Evolutionary conservation across 1,284 basidiomycete species (phyloP).

Genomic region (Inonotus hispidus): DNA sequence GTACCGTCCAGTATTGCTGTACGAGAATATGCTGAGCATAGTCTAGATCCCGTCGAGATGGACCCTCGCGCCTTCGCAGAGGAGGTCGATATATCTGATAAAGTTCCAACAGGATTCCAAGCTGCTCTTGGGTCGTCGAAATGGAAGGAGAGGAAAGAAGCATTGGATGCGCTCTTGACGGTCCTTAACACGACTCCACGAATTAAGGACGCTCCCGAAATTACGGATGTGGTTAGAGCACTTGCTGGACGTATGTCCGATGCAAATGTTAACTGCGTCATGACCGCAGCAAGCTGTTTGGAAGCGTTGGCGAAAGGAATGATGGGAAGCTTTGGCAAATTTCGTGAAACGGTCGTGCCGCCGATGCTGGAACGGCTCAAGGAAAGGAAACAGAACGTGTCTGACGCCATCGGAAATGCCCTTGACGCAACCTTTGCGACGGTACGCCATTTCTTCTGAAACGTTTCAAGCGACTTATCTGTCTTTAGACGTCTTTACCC

Average conservation of each 20-base stretch:
- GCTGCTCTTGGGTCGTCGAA: slow-evolving; percentile 81
- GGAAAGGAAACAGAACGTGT: slow-evolving; percentile 88
- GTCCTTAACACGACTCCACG: slow-evolving; percentile 70
- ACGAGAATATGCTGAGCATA: background rate
- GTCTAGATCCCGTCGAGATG: slow-evolving; percentile 43
- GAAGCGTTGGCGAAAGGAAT: slow-evolving; percentile 86
- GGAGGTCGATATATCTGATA: slow-evolving; percentile 72
- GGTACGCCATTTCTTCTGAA: slow-evolving; percentile 40
- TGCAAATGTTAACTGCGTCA: slow-evolving; percentile 95
- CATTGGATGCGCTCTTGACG: slow-evolving; percentile 77
- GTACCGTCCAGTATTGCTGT: slow-evolving; percentile 19
- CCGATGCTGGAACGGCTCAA: slow-evolving; percentile 89
- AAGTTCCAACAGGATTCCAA: slow-evolving; percentile 73
- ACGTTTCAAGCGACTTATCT: slow-evolving; percentile 8
- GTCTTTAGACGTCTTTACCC: slow-evolving; percentile 63
- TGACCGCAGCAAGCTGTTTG: slow-evolving; percentile 81
- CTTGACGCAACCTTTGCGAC: slow-evolving; percentile 88
- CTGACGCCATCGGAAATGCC: slow-evolving; percentile 84
- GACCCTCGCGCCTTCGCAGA: slow-evolving; percentile 86
- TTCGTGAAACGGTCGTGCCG: slow-evolving; percentile 70
- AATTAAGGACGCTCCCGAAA: slow-evolving; percentile 73
- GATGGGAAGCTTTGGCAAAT: slow-evolving; percentile 68
- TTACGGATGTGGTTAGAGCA: slow-evolving; percentile 70
- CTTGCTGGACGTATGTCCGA: slow-evolving; percentile 84
- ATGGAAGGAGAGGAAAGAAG: slow-evolving; percentile 98